Evolutionary conservation across 805 yeast species (phyloP).

Genomic region (Kluyveromyces lactis): DNA sequence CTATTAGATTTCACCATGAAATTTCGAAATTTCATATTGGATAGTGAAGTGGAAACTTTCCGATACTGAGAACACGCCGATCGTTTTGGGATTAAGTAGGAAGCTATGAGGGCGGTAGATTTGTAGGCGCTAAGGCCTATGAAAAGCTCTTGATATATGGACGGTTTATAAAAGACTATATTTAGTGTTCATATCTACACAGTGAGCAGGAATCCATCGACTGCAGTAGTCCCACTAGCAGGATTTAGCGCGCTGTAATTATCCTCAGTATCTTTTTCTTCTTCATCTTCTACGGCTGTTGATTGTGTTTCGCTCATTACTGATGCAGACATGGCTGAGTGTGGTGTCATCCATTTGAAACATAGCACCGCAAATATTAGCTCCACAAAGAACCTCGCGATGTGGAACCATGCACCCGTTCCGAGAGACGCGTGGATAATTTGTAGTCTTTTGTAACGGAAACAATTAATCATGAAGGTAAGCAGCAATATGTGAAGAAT

Average conservation of each 20-base stretch:
- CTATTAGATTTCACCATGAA: too few relatives aligned
- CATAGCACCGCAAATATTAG: background rate
- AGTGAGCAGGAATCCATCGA: background rate
- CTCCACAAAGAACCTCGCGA: conserved; percentile 1
- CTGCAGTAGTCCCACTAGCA: conserved; percentile 2
- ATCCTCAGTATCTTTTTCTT: background rate
- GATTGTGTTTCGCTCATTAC: background rate
- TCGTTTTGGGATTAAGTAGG: too few relatives aligned
- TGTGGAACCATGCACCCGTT: conserved; percentile 1
- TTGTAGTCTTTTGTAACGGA: conserved; percentile 2
- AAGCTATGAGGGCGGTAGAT: too few relatives aligned
- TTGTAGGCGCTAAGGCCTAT: too few relatives aligned
- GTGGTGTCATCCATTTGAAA: background rate
- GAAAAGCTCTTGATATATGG: too few relatives aligned
- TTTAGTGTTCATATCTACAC: background rate
- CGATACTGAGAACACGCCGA: too few relatives aligned
- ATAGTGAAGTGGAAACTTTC: too few relatives aligned
- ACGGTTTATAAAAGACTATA: too few relatives aligned
- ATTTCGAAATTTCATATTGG: too few relatives aligned
- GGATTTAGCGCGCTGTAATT: background rate
- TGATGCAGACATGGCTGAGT: background rate
- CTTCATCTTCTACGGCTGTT: background rate
- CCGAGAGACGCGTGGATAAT: conserved; percentile 3
- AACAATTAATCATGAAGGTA: conserved; percentile 1
- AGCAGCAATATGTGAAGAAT: background rate